Evolutionary conservation across 2,329 filamentous ascomycete species (phyloP).

Genomic region (Aspergillus sp.): DNA sequence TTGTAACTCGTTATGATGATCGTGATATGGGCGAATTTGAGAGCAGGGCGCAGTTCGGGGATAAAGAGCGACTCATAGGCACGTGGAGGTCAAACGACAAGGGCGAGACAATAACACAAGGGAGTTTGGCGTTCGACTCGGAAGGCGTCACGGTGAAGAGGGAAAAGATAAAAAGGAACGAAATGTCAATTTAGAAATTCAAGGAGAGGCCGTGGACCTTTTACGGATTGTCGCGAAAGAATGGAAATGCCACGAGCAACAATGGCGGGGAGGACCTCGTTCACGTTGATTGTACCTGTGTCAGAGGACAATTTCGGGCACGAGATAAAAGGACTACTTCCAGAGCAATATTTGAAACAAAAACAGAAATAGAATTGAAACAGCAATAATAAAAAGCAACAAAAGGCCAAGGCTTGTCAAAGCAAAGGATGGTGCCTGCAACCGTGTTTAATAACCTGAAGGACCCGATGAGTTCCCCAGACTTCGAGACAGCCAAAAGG

Average conservation of each 20-base stretch:
- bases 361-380: constrained; percentile 9
- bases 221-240: constrained; percentile 3
- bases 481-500: constrained; percentile 26
- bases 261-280: constrained; percentile 7
- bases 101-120: not conserved
- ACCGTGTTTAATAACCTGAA: not conserved
- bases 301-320: constrained; percentile 1
- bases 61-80: constrained; percentile 16
- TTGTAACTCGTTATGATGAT: constrained; percentile 9
- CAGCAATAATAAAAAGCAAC: constrained; percentile 5
- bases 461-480: constrained; percentile 16
- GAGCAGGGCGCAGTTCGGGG: constrained; percentile 6
- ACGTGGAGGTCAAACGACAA: constrained; percentile 8
- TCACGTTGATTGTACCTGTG: no score
- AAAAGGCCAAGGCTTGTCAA: constrained; percentile 8
- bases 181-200: no score
- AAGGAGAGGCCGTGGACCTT: not conserved
- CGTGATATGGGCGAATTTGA: constrained; percentile 9
- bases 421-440: constrained; percentile 3
- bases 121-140: constrained; percentile 6
- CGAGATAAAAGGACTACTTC: constrained; percentile 24
- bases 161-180: not conserved
- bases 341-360: constrained; percentile 21
- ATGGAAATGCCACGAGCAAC: constrained; percentile 13
- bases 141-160: not conserved